phyloP scores from a whole-genome alignment of 73 alveolate species.

The Tetrahymena malaccensis region DNA sequence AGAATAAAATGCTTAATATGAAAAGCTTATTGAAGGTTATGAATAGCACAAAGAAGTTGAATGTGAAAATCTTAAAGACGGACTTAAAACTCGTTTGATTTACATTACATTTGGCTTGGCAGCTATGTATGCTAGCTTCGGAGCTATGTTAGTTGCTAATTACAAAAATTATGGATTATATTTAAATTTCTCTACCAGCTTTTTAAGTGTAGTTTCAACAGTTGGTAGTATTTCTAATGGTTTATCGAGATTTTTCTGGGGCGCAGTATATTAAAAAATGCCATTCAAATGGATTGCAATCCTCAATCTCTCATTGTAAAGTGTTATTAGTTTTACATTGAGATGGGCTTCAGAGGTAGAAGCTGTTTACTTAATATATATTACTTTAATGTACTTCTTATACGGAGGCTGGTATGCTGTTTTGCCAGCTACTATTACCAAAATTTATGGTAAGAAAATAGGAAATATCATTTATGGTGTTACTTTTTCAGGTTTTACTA shows the following conservation, averaged over 20 bases:
- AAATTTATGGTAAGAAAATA: slow-evolving; percentile 22
- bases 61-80: slow-evolving; percentile 3
- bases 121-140: slow-evolving; percentile 31
- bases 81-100: slow-evolving; percentile 19
- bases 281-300: slow-evolving; percentile 42
- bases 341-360: slow-evolving; percentile 11
- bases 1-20: not conserved
- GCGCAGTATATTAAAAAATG: slow-evolving; percentile 39
- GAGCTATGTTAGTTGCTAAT: slow-evolving; percentile 35
- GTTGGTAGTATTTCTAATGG: slow-evolving; percentile 34
- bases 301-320: slow-evolving; percentile 28
- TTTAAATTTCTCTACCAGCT: not conserved
- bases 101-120: slow-evolving; percentile 37
- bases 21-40: not conserved
- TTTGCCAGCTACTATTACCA: slow-evolving; percentile 30
- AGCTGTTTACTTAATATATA: slow-evolving; percentile 25
- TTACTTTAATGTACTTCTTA: slow-evolving; percentile 34
- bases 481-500: slow-evolving; percentile 27
- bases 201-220: slow-evolving; percentile 19
- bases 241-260: slow-evolving; percentile 31
- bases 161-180: slow-evolving; percentile 39
- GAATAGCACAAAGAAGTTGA: not conserved
- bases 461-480: slow-evolving; percentile 48
- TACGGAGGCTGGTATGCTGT: slow-evolving; percentile 50
- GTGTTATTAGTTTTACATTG: slow-evolving; percentile 28